Evolutionary conservation across 495 filamentous ascomycete species (phyloP).

Genomic region (Penicillium subrubescens): DNA sequence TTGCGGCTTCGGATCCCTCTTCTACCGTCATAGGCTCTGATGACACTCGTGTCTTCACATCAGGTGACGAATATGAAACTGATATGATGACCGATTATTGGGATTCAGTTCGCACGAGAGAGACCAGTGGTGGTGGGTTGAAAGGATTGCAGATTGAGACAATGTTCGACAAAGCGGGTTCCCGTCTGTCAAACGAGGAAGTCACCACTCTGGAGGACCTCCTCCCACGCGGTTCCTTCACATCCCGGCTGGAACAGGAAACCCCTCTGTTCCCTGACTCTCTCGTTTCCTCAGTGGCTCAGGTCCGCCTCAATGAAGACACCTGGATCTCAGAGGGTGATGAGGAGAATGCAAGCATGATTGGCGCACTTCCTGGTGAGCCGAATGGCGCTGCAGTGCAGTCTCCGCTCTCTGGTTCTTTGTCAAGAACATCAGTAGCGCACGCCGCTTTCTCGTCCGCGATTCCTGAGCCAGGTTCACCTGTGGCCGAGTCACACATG

Average conservation of each 20-base stretch:
- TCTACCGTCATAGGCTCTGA: conserved; percentile 87
- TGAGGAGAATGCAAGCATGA: conserved; percentile 37
- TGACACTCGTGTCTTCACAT: conserved; percentile 72
- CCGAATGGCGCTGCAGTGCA: conserved; percentile 11
- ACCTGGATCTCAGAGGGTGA: conserved; percentile 32
- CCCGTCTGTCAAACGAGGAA: conserved; percentile 56
- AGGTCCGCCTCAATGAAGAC: conserved; percentile 14
- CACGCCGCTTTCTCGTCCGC: not conserved
- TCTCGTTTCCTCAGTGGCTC: conserved; percentile 55
- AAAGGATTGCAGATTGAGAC: conserved; percentile 71
- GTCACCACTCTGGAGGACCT: conserved; percentile 58
- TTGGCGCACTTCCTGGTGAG: conserved; percentile 37
- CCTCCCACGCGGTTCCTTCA: conserved; percentile 47
- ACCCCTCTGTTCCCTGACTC: conserved; percentile 33
- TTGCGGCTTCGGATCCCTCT: conserved; percentile 66
- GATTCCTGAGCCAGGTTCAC: conserved; percentile 1
- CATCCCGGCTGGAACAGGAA: conserved; percentile 31
- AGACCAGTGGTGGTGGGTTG: conserved; percentile 61
- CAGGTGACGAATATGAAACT: conserved; percentile 81
- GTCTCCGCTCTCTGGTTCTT: not conserved
- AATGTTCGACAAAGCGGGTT: conserved; percentile 82
- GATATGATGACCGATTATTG: conserved; percentile 90
- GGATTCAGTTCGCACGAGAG: conserved; percentile 84
- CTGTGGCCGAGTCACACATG: conserved; percentile 18
- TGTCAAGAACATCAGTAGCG: conserved; percentile 11